Evolutionary conservation across 2,329 filamentous ascomycete species (phyloP), one percentile per base, ranked within the genome.

Genomic region (Fusarium chuoi): DNA sequence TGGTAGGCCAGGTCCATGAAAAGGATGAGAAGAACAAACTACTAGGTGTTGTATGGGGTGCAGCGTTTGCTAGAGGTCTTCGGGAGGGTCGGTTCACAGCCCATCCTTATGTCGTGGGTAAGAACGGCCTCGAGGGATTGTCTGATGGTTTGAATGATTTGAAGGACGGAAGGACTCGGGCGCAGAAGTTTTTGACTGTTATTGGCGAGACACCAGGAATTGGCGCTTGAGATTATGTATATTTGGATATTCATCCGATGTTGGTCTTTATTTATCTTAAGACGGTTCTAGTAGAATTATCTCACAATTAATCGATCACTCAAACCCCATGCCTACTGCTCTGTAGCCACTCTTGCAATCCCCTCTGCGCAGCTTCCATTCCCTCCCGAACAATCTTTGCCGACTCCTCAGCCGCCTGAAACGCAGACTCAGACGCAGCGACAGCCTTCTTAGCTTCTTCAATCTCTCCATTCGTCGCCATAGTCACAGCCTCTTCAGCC

Each of bases 1-100:
- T 18, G 65, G 67, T 70, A 2, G 12, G 51, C 1, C 62, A 67
- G 0, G 62, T 71, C 3, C 68, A 67, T 13, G n/a, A 44, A 5
- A 11, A 56, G 6, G 26, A 52, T 10, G 67, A 71, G 39, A 58
- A 62, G 9, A 58, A 62, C 18, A 62, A 73, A 18, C 17, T 64
- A 0, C 5, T 62, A 7, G 67, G 65, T 0, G 12, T 54, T 30
- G 39, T 28, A 1, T 70, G 70, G 72, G 56, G 36, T 1, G 11
- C 45, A 5, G 56, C 54, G 1, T 73, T 75, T 5, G 26, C 62
- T 0, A 38, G 62, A 3, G 73, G 73, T 9, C 42, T 75, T 1
- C 18, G 51, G 3, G 70, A 75, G 60, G 73, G 73, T 4, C 75
- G 73, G 73, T 45, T 75, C 17, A 71, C 60, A 2, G 9, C 52